Evolutionary conservation across 306 rosid species (phyloP).

Genomic region (Pterocarpus santalinus): DNA sequence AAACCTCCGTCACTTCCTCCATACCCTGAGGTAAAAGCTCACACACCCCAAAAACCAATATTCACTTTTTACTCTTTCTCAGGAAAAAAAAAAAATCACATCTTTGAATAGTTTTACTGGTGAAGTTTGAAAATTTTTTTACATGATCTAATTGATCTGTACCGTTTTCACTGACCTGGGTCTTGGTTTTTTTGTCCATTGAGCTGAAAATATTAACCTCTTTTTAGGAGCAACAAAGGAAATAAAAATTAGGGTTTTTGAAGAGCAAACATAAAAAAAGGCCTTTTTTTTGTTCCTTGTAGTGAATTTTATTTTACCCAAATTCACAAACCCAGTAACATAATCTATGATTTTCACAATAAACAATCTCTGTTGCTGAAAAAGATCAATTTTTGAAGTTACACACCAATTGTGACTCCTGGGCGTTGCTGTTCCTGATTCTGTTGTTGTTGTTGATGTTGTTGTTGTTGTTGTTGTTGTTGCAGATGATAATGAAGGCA

Average conservation of each 20-base stretch:
- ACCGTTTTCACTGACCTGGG: not conserved
- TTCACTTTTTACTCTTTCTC: not conserved
- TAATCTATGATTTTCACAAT: constrained; percentile 1
- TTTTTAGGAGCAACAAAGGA: not conserved
- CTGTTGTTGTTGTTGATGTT: not conserved
- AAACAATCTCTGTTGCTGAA: not conserved
- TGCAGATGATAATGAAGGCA: constrained; percentile 78
- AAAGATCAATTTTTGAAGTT: not conserved
- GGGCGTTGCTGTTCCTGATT: constrained; percentile 1
- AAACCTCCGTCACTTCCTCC: constrained; percentile 77
- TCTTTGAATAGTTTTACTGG: not conserved
- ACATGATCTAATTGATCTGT: not conserved
- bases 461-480: not conserved
- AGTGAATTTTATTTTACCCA: not conserved
- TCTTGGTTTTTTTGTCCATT: not conserved
- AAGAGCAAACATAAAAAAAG: not conserved
- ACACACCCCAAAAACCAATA: not conserved
- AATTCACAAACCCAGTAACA: not conserved
- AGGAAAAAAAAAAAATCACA: not conserved
- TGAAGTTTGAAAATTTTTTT: not conserved
- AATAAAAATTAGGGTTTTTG: not conserved
- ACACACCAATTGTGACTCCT: not conserved
- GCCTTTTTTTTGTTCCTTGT: not conserved
- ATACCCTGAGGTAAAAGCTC: constrained; percentile 75
- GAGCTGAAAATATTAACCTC: not conserved